Evolutionary conservation across 139 green algal genomes (phyloP), one percentile per base, ranked within the genome.

Genomic region (Chlorella sp.): DNA sequence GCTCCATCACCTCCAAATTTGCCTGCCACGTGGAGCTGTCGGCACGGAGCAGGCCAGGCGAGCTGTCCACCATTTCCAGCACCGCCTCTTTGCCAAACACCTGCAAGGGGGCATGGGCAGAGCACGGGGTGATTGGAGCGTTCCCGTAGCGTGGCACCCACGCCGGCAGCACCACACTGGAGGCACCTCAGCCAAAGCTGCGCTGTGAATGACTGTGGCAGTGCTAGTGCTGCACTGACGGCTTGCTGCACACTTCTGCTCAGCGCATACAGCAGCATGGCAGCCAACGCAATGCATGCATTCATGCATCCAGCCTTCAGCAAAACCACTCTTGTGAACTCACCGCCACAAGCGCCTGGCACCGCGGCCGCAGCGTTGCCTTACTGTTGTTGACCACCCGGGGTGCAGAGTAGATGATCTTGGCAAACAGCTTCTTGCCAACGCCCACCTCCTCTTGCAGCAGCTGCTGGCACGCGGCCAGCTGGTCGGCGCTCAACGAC

Each of bases 401-500:
- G 28, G 34, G 75, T 16, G 21, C 3, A 2, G 21, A 40, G 3
- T 1, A 1, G 28, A 40, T 30, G 42, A 85, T 11, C 15, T 40
- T 85, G 11, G 16, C 30, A 5, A 36, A 37, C 30, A 85, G 80
- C 80, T 64, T 12, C 21, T 57, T 60, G 34, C 53, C 57, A 0
- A 24, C 81, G 18, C 81, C 81, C 81, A 75, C n/a, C 57, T 75
- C 57, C 57, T 34, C n/a, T 34, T 86, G 81, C 81, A 75, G 57
- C 57, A 86, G n/a, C 28, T 30, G n/a, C 3, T 73, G 34, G 21
- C 53, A 22, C 30, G n/a, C 57, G 12, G 37, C 57, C 53, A 86
- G 34, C 57, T 34, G 57, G 2, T 36, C 81, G 30, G 57, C 2
- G 21, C 18, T 19, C 1, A 22, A 3, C 1, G 4, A 60, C 21